Conservation (phyloP, 352 stramenopile species). For the Saprolegnia diclina region DNA sequence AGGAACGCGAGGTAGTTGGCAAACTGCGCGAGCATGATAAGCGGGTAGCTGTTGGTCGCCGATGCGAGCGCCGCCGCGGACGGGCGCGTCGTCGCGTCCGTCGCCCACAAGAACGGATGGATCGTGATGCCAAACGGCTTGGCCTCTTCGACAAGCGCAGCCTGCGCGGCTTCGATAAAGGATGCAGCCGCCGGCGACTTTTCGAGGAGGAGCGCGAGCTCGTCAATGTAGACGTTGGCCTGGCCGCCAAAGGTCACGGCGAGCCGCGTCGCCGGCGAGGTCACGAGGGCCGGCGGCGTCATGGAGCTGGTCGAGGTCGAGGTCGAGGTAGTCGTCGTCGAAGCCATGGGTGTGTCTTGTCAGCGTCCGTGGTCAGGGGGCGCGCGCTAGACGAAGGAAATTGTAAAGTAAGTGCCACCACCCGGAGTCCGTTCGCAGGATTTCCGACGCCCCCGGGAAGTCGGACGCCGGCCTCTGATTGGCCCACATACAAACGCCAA, state of each 20-base stretch:
- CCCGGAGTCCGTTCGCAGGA: background rate
- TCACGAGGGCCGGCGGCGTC: conserved; percentile 1
- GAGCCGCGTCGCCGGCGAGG: conserved; percentile 1
- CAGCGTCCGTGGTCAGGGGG: conserved; percentile 22
- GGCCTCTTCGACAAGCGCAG: conserved; percentile 25
- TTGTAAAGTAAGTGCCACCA: conserved; percentile 9
- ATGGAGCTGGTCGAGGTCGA: background rate
- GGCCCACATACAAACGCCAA: conserved; percentile 6
- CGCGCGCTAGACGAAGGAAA: conserved; percentile 3
- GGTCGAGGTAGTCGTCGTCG: background rate
- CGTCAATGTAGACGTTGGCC: conserved; percentile 20
- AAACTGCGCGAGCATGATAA: conserved; percentile 68
- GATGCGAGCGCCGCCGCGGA: conserved; percentile 31
- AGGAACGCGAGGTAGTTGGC: conserved; percentile 75
- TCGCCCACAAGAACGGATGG: conserved; percentile 25
- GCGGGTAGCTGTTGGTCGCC: conserved; percentile 69
- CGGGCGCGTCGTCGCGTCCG: conserved; percentile 17
- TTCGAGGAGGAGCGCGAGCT: conserved; percentile 20
- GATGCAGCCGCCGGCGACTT: conserved; percentile 6
- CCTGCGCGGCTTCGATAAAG: conserved; percentile 22
- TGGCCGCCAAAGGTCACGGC: conserved; percentile 25
- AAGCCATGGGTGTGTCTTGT: background rate
- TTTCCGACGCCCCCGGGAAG: background rate
- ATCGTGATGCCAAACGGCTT: conserved; percentile 26
- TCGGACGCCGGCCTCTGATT: background rate